A percentile compares a stretch with the other conserved stretches of the same genome.
phyloP scores from a whole-genome alignment of 345 rosid species.

The Raphanus sativus region DNA sequence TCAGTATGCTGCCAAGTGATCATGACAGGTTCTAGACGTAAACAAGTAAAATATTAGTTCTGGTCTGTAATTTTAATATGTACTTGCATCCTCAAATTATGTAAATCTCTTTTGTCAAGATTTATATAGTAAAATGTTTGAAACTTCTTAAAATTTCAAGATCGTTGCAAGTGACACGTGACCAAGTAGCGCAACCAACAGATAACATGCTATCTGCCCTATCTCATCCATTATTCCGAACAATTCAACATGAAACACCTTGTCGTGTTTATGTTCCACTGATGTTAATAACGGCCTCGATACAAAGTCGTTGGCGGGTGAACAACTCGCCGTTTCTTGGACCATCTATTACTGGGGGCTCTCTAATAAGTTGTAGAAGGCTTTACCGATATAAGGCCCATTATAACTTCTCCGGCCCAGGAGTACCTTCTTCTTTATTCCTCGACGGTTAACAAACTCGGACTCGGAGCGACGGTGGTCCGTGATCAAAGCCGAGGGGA shows the following conservation, averaged over 20 bases:
- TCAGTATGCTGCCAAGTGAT: not conserved
- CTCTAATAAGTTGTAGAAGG: not conserved
- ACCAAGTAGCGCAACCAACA: not conserved
- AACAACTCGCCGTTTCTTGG: not conserved
- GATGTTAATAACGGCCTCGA: too few species aligned
- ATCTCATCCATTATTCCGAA: not conserved
- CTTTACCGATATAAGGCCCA: conserved; percentile 12
- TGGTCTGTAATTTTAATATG: not conserved
- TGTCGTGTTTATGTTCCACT: not conserved
- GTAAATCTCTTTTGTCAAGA: not conserved
- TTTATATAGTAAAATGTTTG: not conserved
- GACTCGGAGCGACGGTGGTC: not conserved
- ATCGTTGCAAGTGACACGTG: not conserved
- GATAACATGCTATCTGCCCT: not conserved
- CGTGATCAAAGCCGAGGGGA: not conserved
- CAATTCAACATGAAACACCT: not conserved
- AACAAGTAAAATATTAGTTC: not conserved
- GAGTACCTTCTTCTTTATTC: not conserved
- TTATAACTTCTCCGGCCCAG: not conserved
- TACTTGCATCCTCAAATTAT: not conserved
- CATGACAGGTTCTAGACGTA: not conserved
- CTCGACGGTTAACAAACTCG: not conserved
- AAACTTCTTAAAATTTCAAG: not conserved
- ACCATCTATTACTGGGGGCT: not conserved
- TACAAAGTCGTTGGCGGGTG: too few species aligned